These are phyloP conservation scores for Eutypa lata DNA, from an alignment of 2,329 filamentous ascomycete species.

Conservation along the genomic window DNA sequence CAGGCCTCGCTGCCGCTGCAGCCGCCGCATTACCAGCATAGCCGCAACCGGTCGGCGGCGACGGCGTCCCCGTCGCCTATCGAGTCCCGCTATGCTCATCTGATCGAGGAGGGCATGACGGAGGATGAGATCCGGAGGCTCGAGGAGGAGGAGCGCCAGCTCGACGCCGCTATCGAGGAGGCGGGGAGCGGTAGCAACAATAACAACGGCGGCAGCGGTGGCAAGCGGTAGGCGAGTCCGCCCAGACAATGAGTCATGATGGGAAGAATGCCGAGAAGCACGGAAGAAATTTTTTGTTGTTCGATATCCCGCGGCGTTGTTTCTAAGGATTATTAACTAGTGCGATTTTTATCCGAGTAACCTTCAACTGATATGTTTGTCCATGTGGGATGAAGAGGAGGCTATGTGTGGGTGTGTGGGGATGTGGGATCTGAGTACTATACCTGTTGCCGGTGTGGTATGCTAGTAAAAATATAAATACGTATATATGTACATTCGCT, in stretches of 20 bases:
- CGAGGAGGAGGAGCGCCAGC: conserved; percentile 55
- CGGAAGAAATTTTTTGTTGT: no score
- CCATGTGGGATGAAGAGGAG: no score
- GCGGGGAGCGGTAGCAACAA: conserved; percentile 31
- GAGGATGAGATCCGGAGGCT: conserved; percentile 51
- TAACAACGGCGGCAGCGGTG: not conserved
- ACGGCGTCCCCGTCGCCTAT: conserved; percentile 25
- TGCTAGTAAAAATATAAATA: no score
- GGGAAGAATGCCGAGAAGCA: no score
- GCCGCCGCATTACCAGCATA: not conserved
- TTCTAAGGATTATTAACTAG: no score
- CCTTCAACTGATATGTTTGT: no score
- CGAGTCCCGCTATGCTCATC: conserved; percentile 42
- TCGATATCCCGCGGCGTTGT: no score
- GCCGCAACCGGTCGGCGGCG: conserved; percentile 8
- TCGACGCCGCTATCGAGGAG: conserved; percentile 55
- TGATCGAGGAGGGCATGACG: conserved; percentile 61
- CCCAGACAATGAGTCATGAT: not conserved
- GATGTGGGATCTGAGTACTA: no score
- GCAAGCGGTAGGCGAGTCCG: not conserved
- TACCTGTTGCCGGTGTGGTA: no score
- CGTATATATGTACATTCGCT: no score
- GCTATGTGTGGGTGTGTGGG: no score
- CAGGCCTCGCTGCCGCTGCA: conserved; percentile 1
- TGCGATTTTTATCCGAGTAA: no score